Evolutionary conservation across 208 protist genomes (phyloP).

Genomic region (Trypanosoma scelopori): DNA sequence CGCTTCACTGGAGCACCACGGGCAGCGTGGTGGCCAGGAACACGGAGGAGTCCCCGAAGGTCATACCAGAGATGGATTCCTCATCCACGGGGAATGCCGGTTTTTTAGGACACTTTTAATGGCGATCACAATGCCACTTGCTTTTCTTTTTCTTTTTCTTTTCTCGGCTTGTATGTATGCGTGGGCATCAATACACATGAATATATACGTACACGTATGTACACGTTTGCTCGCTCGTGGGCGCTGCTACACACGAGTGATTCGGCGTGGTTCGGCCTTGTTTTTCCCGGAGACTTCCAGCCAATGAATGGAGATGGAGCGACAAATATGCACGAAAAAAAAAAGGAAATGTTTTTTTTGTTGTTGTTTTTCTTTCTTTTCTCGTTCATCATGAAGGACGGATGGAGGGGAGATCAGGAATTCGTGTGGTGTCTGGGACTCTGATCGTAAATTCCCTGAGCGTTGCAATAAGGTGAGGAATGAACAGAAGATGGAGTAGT

Average conservation of each 20-base stretch:
- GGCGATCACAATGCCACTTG: not conserved
- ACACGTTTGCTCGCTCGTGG: too few species aligned
- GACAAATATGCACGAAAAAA: too few species aligned
- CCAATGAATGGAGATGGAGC: too few species aligned
- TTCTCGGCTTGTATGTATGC: constrained; percentile 4
- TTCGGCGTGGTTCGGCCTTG: too few species aligned
- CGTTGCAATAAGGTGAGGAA: not conserved
- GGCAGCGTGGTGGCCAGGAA: constrained; percentile 25
- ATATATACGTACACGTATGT: too few species aligned
- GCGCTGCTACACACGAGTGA: too few species aligned
- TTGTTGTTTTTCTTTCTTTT: not conserved
- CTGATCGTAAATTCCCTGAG: not conserved
- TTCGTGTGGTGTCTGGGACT: too few species aligned
- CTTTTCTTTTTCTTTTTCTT: constrained; percentile 9
- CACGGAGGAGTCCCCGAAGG: constrained; percentile 13
- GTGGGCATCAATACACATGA: not conserved
- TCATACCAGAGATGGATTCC: not conserved
- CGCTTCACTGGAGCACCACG: constrained; percentile 36
- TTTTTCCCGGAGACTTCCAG: too few species aligned
- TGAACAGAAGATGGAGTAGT: too few species aligned
- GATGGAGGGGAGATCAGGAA: not conserved
- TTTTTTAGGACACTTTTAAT: not conserved
- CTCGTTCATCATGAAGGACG: not conserved
- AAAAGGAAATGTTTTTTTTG: too few species aligned
- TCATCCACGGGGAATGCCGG: not conserved